Percentiles rank a stretch among this genome's conserved stretches.
These are phyloP conservation scores for Saussurea involucrata DNA, from an alignment of 129 eudicot genomes.

Conservation along the genomic window DNA sequence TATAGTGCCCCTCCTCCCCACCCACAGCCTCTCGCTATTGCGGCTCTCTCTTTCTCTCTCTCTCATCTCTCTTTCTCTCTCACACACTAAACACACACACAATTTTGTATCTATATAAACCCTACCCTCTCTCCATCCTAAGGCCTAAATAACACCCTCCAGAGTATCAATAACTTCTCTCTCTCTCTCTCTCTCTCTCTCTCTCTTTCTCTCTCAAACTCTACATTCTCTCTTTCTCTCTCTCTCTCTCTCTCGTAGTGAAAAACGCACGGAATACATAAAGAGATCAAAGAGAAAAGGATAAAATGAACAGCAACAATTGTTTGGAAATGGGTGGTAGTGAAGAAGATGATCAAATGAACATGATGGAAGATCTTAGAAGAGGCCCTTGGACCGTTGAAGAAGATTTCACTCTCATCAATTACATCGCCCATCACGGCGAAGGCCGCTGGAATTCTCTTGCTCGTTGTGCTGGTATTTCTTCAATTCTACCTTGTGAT, in stretches of 20 bases:
- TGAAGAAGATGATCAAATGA: constrained; percentile 48
- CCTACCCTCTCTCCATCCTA: constrained; percentile 45
- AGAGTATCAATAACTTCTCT: constrained; percentile 8
- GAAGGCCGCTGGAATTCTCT: constrained; percentile 98
- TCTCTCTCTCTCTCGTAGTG: constrained; percentile 11
- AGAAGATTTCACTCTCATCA: constrained; percentile 84
- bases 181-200: not conserved
- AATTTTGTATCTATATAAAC: constrained; percentile 53
- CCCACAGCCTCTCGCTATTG: constrained; percentile 43
- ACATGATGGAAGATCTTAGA: constrained; percentile 59
- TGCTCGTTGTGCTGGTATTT: constrained; percentile 83
- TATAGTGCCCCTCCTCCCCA: not conserved
- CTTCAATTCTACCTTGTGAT: not conserved
- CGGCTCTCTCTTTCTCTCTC: constrained; percentile 52
- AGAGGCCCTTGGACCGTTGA: constrained; percentile 98
- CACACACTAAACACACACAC: constrained; percentile 25
- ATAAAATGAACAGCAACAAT: constrained; percentile 29
- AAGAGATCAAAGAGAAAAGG: not conserved
- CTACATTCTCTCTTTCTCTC: not conserved
- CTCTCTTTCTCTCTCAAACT: not conserved
- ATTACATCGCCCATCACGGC: constrained; percentile 80
- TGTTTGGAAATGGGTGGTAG: constrained; percentile 26
- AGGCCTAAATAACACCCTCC: constrained; percentile 19
- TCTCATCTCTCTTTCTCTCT: constrained; percentile 28
- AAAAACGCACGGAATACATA: not conserved